Percentiles rank a stretch among this genome's conserved stretches.
These are phyloP conservation scores for Strigomonas culicis DNA, from an alignment of 208 protist species.

Conservation along the genomic window DNA sequence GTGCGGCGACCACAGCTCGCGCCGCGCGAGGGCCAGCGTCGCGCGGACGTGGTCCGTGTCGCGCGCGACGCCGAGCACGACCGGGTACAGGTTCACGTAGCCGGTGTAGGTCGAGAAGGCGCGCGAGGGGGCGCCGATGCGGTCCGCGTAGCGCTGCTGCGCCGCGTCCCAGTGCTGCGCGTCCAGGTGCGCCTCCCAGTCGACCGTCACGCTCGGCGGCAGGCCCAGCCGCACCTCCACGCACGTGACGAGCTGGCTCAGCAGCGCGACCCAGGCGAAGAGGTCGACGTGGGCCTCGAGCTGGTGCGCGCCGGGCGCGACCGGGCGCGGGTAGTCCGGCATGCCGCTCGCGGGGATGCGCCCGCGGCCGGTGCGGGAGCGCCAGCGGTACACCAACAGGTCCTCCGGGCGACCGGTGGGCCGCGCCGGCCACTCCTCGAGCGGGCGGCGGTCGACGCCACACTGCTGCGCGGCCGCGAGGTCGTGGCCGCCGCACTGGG, in stretches of 20 bases:
- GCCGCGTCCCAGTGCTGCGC: constrained; percentile 70
- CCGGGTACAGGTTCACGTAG: constrained; percentile 73
- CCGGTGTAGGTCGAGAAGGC: constrained; percentile 68
- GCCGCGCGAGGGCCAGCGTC: constrained; percentile 43
- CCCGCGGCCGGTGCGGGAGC: constrained; percentile 43
- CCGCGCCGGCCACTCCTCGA: constrained; percentile 48
- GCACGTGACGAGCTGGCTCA: constrained; percentile 54
- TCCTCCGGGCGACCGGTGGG: constrained; percentile 31
- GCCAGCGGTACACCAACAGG: constrained; percentile 75
- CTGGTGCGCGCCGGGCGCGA: constrained; percentile 44
- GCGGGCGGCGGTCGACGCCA: constrained; percentile 20
- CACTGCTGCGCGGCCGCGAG: constrained; percentile 23
- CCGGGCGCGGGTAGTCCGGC: constrained; percentile 73
- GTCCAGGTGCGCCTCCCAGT: constrained; percentile 73
- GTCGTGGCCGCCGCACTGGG: constrained; percentile 41
- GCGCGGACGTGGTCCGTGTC: constrained; percentile 30
- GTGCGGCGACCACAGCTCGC: constrained; percentile 45
- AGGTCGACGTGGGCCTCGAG: constrained; percentile 78
- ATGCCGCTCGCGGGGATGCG: constrained; percentile 68
- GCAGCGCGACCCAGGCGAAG: constrained; percentile 75
- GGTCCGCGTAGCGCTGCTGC: constrained; percentile 59
- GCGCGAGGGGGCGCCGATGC: constrained; percentile 41
- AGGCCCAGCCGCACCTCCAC: constrained; percentile 54
- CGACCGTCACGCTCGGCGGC: constrained; percentile 41
- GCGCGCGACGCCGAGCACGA: constrained; percentile 48